Evolutionary conservation across 2,329 filamentous ascomycete genomes (phyloP).

Genomic region (Paraconiothyrium sp.): DNA sequence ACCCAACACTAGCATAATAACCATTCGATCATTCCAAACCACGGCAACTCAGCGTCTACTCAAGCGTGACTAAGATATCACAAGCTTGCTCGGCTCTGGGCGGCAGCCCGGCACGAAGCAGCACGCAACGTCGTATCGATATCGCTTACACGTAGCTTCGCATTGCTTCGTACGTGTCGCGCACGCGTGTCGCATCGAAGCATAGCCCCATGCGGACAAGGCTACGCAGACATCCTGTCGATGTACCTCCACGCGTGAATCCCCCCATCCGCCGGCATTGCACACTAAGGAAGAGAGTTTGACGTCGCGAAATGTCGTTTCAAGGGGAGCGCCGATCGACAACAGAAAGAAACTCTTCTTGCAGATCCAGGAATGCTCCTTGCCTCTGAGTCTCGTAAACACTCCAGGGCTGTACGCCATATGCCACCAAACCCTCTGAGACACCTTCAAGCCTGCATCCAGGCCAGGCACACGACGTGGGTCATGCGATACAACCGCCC

Average conservation of each 20-base stretch:
- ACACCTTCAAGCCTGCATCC: neutral
- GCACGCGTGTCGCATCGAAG: neutral
- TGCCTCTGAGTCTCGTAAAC: neutral
- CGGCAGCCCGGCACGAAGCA: neutral
- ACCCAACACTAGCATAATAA: neutral
- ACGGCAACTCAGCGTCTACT: neutral
- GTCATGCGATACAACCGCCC: neutral
- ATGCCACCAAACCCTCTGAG: neutral
- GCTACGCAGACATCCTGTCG: neutral
- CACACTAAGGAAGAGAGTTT: neutral
- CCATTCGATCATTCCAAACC: neutral
- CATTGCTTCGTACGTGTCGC: neutral
- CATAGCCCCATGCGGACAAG: neutral
- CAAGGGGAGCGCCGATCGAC: neutral
- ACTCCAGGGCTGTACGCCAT: no score
- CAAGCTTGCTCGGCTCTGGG: slow-evolving; percentile 1
- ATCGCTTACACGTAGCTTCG: neutral
- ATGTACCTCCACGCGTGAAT: neutral
- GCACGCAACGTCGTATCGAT: neutral
- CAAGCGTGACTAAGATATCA: neutral
- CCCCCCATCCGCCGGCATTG: neutral
- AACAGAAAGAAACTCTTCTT: neutral
- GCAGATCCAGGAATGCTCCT: neutral
- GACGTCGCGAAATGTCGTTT: neutral
- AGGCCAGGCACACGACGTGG: neutral